phyloP scores from a whole-genome alignment of 345 rosid genomes.

The Salix dunnii region DNA sequence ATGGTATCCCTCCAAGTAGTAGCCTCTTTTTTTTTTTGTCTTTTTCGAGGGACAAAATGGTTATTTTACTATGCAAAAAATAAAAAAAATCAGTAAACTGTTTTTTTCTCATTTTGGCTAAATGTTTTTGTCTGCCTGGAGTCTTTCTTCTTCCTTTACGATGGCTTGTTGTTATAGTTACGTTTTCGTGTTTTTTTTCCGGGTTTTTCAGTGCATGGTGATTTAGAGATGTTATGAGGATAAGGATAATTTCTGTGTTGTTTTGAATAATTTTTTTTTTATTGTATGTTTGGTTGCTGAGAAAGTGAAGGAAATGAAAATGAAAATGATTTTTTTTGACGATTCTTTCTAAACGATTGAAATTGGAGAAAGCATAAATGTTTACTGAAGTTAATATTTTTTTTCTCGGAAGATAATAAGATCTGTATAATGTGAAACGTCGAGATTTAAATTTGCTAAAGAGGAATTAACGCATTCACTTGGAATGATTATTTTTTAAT shows the following conservation, averaged over 20 bases:
- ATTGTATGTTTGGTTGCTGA: constrained; percentile 6
- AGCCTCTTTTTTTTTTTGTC: no score
- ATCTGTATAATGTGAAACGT: not conserved
- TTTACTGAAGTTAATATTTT: not conserved
- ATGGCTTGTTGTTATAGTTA: not conserved
- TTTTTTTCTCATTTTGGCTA: constrained; percentile 4
- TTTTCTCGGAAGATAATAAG: not conserved
- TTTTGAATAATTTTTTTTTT: not conserved
- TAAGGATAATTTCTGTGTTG: not conserved
- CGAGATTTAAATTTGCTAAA: not conserved
- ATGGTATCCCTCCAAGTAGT: no score
- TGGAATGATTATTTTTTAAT: not conserved
- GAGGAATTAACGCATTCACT: not conserved
- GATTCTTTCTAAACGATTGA: not conserved
- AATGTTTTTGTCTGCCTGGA: not conserved
- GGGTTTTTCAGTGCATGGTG: not conserved
- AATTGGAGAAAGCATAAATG: not conserved
- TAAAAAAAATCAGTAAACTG: no score
- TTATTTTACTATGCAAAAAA: no score
- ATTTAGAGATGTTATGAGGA: constrained; percentile 4
- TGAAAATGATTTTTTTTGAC: not conserved
- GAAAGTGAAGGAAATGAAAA: not conserved
- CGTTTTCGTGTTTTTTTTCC: not conserved
- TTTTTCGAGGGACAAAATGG: no score
- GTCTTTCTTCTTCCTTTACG: not conserved